phyloP scores from a whole-genome alignment of 1,139 yeast genomes.

The Wickerhamomyces sp. region DNA sequence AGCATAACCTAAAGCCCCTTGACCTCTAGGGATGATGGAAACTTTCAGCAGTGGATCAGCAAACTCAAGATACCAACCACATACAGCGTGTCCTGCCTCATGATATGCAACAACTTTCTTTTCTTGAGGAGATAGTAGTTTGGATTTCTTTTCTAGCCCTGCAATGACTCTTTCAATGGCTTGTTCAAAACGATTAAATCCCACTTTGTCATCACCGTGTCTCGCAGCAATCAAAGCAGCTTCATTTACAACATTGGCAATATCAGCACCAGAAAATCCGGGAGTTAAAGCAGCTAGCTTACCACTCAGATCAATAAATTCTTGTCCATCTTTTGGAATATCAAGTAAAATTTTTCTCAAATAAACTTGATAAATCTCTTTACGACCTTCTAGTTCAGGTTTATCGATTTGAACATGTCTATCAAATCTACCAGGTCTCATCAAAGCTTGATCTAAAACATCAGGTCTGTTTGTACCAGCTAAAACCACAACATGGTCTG shows the following conservation, averaged over 20 bases:
- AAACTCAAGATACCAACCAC: slow-evolving; percentile 69
- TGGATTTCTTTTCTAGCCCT: slow-evolving; percentile 70
- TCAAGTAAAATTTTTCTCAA: slow-evolving; percentile 54
- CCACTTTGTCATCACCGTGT: slow-evolving; percentile 51
- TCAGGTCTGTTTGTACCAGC: slow-evolving; percentile 85
- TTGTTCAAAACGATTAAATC: slow-evolving; percentile 61
- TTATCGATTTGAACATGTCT: slow-evolving; percentile 69
- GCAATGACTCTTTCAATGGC: slow-evolving; percentile 83
- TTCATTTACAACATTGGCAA: slow-evolving; percentile 79
- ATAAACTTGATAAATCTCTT: slow-evolving; percentile 69
- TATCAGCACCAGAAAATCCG: slow-evolving; percentile 83
- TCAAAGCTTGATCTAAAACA: slow-evolving; percentile 67
- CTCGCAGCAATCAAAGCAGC: slow-evolving; percentile 82
- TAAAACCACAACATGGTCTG: slow-evolving; percentile 74
- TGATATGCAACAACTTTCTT: slow-evolving; percentile 76
- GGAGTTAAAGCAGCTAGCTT: slow-evolving; percentile 76
- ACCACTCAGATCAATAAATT: slow-evolving; percentile 60
- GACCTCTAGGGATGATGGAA: slow-evolving; percentile 80
- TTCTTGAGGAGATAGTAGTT: slow-evolving; percentile 63
- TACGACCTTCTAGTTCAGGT: slow-evolving; percentile 77
- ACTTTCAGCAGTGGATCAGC: slow-evolving; percentile 79
- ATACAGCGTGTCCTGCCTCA: slow-evolving; percentile 80
- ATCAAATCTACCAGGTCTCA: slow-evolving; percentile 84
- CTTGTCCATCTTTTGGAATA: slow-evolving; percentile 35
- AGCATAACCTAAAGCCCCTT: slow-evolving; percentile 81